Conservation (phyloP, 441 rosid species). For the Erodium chrysanthum region DNA sequence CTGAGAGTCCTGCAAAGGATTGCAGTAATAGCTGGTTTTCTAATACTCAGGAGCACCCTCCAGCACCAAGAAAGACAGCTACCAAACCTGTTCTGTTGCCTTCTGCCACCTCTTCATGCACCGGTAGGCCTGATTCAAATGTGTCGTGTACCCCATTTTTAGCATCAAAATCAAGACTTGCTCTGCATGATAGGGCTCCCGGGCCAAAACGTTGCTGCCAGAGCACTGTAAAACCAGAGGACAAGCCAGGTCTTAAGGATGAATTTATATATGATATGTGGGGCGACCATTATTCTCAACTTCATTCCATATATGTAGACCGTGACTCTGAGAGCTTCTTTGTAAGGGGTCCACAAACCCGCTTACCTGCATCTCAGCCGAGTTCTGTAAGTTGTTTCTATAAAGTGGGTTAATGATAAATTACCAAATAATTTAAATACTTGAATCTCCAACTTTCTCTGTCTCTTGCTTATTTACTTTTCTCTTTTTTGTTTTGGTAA, state of each 20-base stretch:
- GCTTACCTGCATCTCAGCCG: constrained; percentile 37
- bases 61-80: constrained; percentile 18
- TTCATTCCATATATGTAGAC: constrained; percentile 30
- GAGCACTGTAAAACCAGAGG: constrained; percentile 28
- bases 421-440: constrained; percentile 22
- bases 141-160: constrained; percentile 27
- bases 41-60: constrained; percentile 21
- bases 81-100: constrained; percentile 33
- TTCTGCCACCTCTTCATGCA: constrained; percentile 41
- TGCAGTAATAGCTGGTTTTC: constrained; percentile 15
- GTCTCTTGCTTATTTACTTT: background rate
- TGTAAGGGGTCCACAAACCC: constrained; percentile 69
- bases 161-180: constrained; percentile 33
- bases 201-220: constrained; percentile 35
- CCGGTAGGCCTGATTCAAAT: constrained; percentile 25
- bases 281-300: constrained; percentile 74
- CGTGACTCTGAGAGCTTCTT: constrained; percentile 63
- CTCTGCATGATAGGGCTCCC: constrained; percentile 76
- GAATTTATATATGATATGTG: constrained; percentile 66
- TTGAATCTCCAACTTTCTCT: constrained; percentile 5
- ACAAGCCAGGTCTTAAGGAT: constrained; percentile 24
- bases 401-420: constrained; percentile 48
- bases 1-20: constrained; percentile 20
- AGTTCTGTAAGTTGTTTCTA: constrained; percentile 46
- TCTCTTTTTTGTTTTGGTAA: background rate